These are phyloP conservation scores for Lanmaoa pseudosensibilis DNA, from an alignment of 768 basidiomycete genomes.

Conservation along the genomic window DNA sequence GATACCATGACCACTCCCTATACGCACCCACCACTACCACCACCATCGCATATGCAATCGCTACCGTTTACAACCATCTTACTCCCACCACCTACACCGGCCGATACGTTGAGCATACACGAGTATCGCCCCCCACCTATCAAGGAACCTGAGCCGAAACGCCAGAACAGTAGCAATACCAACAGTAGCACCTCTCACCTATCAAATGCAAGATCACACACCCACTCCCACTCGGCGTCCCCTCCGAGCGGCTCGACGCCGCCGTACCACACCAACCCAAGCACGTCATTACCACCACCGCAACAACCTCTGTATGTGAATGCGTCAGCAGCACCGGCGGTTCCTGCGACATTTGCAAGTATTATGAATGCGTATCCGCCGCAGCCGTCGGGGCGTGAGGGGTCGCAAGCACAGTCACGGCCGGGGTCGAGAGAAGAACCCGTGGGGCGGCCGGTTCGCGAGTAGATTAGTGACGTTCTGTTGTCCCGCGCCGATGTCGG, in stretches of 20 bases:
- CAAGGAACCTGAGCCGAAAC: conserved; percentile 23
- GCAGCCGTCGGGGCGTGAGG: conserved; percentile 24
- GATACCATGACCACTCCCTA: conserved; percentile 21
- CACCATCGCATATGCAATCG: conserved; percentile 18
- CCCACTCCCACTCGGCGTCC: conserved; percentile 21
- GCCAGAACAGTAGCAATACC: conserved; percentile 9
- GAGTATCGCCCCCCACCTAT: conserved; percentile 31
- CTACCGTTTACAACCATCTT: conserved; percentile 34
- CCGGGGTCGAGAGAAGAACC: conserved; percentile 29
- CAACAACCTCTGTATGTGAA: conserved; percentile 25
- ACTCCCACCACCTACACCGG: conserved; percentile 29
- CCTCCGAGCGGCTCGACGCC: conserved; percentile 22
- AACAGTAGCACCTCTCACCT: conserved; percentile 6
- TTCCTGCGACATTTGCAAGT: conserved; percentile 60
- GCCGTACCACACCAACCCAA: conserved; percentile 17
- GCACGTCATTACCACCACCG: background rate
- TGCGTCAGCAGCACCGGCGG: conserved; percentile 26
- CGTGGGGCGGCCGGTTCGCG: conserved; percentile 15
- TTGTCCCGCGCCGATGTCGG: background rate
- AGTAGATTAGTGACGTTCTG: conserved; percentile 3
- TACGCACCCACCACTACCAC: conserved; percentile 17
- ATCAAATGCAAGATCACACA: conserved; percentile 12
- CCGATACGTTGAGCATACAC: conserved; percentile 33
- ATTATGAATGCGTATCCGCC: conserved; percentile 71
- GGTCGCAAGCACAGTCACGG: conserved; percentile 27